A percentile compares a stretch with the other conserved stretches of the same genome.
Conservation (phyloP, 2,329 filamentous ascomycete genomes). For the Fusarium virguliforme region DNA sequence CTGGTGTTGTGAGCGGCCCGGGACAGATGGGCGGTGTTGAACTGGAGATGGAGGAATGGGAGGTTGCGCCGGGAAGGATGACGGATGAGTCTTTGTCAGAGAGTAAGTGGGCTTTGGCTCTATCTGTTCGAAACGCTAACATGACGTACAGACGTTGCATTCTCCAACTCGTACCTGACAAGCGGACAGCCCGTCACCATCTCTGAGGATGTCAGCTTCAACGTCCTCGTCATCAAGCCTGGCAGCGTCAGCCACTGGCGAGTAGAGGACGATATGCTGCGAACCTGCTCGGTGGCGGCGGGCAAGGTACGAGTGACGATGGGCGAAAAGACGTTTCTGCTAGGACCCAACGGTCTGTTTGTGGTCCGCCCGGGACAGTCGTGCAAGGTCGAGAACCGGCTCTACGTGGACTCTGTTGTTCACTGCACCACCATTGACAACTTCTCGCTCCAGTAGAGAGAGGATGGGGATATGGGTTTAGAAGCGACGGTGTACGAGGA, state of each 20-base stretch:
- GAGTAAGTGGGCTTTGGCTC: conserved; percentile 54
- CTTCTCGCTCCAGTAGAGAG: conserved; percentile 38
- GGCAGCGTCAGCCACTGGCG: conserved; percentile 56
- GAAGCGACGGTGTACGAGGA: conserved; percentile 15
- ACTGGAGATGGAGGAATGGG: conserved; percentile 62
- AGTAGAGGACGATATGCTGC: conserved; percentile 52
- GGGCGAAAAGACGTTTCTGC: conserved; percentile 56
- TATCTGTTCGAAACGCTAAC: background rate
- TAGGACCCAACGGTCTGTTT: conserved; percentile 65
- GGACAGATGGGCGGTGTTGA: conserved; percentile 29
- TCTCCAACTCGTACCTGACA: conserved; percentile 61
- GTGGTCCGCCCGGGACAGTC: conserved; percentile 58
- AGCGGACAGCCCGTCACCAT: conserved; percentile 57
- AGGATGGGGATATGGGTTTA: conserved; percentile 5
- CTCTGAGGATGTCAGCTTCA: conserved; percentile 58
- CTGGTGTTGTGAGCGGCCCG: background rate
- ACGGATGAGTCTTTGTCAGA: conserved; percentile 50
- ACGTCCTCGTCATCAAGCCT: conserved; percentile 60
- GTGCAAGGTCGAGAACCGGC: conserved; percentile 61
- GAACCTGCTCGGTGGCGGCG: conserved; percentile 59
- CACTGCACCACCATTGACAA: conserved; percentile 58
- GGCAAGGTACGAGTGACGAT: conserved; percentile 62
- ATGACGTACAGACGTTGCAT: conserved; percentile 58
- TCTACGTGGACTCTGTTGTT: conserved; percentile 63
- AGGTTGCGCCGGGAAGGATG: conserved; percentile 62